Evolutionary conservation across 2,329 filamentous ascomycete genomes (phyloP), one percentile per base, ranked within the genome.

Genomic region (Ophiostoma sp.): DNA sequence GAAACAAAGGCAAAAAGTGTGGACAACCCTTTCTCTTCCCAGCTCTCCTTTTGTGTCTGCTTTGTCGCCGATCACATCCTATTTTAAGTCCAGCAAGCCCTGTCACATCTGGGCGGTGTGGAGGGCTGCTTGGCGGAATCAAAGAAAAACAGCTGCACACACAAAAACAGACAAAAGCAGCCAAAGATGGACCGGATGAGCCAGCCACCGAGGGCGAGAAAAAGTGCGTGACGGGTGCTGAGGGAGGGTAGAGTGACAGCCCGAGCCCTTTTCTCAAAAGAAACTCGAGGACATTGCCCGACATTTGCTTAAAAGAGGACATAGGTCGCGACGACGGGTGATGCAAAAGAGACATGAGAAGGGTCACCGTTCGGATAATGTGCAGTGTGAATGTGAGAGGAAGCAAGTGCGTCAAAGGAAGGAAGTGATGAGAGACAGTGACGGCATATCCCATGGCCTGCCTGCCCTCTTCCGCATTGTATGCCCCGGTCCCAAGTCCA

Each of bases 241-340:
- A 50, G 25, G 63, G 36, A 68, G 63, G 63, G 25, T 68, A 28
- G 63, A 33, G 39, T 66, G 63, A n/a, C 63, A 28, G 22, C 39
- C n/a, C 39, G 17, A n/a, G 33, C 31, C n/a, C 17, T 52, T 17
- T n/a, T 3, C n/a, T n/a, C n/a, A n/a, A n/a, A n/a, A n/a, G 6
- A 22, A n/a, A 25, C n/a, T 39, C 59, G 8, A 63, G 36, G 57
- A 17, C 31, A 11, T 25, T 22, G 33, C 31, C 59, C 33, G 59
- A 22, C 9, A 8, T 6, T 11, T 48, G 5, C 19, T 31, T 4
- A 8, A 33, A 33, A 63, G 39, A 25, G 22, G 63, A 33, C 25
- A 45, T 15, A 33, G n/a, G 15, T 50, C 8, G 39, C 39, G 42
- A 50, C 39, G 63, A n/a, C 42, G 42, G 39, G 63, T 31, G 39